These are phyloP conservation scores for Colletotrichum melonis DNA, from an alignment of 2,329 filamentous ascomycete species.

Conservation along the genomic window DNA sequence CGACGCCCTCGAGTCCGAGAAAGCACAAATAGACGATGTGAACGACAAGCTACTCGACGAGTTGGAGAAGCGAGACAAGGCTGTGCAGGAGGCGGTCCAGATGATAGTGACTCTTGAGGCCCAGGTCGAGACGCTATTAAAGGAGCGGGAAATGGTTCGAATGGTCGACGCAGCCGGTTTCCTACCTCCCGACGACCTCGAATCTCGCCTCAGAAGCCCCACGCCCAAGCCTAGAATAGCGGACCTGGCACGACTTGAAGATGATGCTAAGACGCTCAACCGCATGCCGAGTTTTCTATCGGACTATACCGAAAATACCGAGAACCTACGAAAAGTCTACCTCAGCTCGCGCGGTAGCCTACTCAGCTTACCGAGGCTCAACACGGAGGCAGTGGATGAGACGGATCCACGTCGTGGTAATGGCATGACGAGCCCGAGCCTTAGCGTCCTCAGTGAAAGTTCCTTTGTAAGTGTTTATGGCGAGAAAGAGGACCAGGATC, in stretches of 20 bases:
- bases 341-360: constrained; percentile 61
- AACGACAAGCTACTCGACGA: constrained; percentile 70
- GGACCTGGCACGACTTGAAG: constrained; percentile 37
- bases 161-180: constrained; percentile 58
- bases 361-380: constrained; percentile 60
- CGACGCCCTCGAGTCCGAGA: constrained; percentile 65
- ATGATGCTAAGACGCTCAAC: constrained; percentile 54
- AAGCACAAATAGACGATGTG: constrained; percentile 65
- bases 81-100: constrained; percentile 75
- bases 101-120: constrained; percentile 76
- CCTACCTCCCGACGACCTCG: constrained; percentile 46
- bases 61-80: constrained; percentile 75
- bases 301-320: constrained; percentile 67
- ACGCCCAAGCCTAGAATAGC: constrained; percentile 37
- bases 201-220: constrained; percentile 36
- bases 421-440: constrained; percentile 65
- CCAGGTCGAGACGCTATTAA: constrained; percentile 63
- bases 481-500: constrained; percentile 46
- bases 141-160: constrained; percentile 65
- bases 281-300: constrained; percentile 75
- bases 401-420: constrained; percentile 45
- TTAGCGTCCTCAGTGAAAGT: constrained; percentile 75
- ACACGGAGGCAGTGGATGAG: constrained; percentile 53
- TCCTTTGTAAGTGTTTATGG: constrained; percentile 76
- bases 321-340: constrained; percentile 71